These are phyloP conservation scores for Exophiala spinifera DNA, from an alignment of 2,329 filamentous ascomycete genomes.

Conservation along the genomic window DNA sequence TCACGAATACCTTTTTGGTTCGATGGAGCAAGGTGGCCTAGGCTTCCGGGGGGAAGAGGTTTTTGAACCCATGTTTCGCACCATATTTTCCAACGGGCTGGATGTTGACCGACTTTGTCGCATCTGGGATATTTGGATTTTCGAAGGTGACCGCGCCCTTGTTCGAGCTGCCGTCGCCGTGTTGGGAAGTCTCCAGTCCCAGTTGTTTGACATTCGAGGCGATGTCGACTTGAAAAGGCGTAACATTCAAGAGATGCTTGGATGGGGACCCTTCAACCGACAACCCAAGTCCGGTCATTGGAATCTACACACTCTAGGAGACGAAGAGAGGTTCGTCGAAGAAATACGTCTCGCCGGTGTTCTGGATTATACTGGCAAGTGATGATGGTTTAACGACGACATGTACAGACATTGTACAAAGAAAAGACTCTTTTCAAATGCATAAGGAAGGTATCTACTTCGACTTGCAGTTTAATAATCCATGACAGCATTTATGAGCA, in stretches of 20 bases:
- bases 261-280: constrained; percentile 36
- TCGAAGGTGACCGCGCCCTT: constrained; percentile 56
- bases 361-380: constrained; percentile 31
- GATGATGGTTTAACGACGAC: constrained; percentile 10
- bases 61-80: constrained; percentile 54
- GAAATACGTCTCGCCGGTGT: constrained; percentile 44
- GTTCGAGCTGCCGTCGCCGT: constrained; percentile 45
- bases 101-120: constrained; percentile 53
- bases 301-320: constrained; percentile 38
- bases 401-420: constrained; percentile 11
- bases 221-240: constrained; percentile 36
- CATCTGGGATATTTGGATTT: constrained; percentile 61
- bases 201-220: constrained; percentile 40
- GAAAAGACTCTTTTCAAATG: constrained; percentile 1
- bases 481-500: background rate
- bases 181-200: constrained; percentile 43
- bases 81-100: constrained; percentile 51
- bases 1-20: constrained; percentile 50
- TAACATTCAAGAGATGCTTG: constrained; percentile 31
- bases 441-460: background rate
- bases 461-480: background rate
- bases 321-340: constrained; percentile 43
- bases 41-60: constrained; percentile 39
- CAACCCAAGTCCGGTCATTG: constrained; percentile 41
- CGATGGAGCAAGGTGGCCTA: constrained; percentile 28